phyloP scores from a whole-genome alignment of 257 asterid species.

The Nicotiana attenuata region DNA sequence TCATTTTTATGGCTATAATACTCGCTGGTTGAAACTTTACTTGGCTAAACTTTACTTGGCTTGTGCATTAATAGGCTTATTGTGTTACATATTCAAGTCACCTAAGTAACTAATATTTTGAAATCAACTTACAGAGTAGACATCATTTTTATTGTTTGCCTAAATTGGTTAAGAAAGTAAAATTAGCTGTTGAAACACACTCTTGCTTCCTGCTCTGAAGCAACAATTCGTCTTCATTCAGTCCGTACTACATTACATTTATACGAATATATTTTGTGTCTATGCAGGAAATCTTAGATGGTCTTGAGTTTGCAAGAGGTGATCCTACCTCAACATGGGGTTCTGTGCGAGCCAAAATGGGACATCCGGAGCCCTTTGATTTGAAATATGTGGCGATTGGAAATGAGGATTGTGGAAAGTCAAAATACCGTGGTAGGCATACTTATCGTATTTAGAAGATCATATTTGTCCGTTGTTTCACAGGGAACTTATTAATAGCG shows the following conservation, averaged over 20 bases:
- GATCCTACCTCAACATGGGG: slow-evolving; percentile 82
- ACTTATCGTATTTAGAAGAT: background rate
- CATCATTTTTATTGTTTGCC: background rate
- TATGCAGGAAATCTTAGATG: slow-evolving; percentile 77
- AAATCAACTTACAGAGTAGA: background rate
- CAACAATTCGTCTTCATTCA: background rate
- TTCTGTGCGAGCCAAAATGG: slow-evolving; percentile 80
- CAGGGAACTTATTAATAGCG: background rate
- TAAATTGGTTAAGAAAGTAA: background rate
- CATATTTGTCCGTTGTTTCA: background rate
- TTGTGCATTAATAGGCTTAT: background rate
- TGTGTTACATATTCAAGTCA: background rate
- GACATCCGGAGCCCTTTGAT: slow-evolving; percentile 87
- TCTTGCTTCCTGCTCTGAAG: background rate
- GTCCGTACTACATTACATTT: background rate
- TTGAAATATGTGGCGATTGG: slow-evolving; percentile 91
- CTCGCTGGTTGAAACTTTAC: background rate
- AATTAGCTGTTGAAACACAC: background rate
- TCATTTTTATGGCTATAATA: background rate
- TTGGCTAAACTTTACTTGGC: background rate
- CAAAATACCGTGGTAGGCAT: slow-evolving; percentile 62
- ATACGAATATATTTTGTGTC: slow-evolving; percentile 11
- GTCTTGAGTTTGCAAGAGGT: slow-evolving; percentile 89
- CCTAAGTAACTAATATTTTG: background rate
- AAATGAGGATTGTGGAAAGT: slow-evolving; percentile 89